These are phyloP conservation scores for Exophiala xenobiotica DNA, from an alignment of 2,329 filamentous ascomycete species.

Conservation along the genomic window DNA sequence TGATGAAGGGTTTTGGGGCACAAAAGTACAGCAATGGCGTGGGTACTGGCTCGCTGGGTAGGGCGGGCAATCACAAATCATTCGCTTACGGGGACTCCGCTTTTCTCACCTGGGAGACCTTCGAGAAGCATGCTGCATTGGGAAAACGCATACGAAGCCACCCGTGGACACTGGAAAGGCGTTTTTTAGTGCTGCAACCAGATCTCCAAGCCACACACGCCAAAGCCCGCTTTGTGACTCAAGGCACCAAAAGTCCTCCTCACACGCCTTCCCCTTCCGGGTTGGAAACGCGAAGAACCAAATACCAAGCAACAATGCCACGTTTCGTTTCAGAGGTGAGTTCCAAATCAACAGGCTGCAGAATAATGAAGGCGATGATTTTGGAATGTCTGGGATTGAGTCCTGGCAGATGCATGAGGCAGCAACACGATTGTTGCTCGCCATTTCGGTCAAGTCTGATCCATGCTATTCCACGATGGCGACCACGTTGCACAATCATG, in stretches of 20 bases:
- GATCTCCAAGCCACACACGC: constrained; percentile 3
- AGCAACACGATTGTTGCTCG: too few species aligned
- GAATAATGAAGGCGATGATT: too few species aligned
- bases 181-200: constrained; percentile 1
- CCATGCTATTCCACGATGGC: too few species aligned
- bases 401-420: too few species aligned
- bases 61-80: background rate
- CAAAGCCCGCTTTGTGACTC: constrained; percentile 1
- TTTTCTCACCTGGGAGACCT: background rate
- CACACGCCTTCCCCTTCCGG: background rate
- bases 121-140: constrained; percentile 17
- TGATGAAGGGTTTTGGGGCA: background rate
- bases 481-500: too few species aligned
- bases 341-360: background rate
- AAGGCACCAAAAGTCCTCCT: background rate
- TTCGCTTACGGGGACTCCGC: background rate
- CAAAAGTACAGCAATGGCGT: background rate
- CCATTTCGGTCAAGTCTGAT: too few species aligned
- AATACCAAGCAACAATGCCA: background rate
- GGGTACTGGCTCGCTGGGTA: too few species aligned
- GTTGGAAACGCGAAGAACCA: background rate
- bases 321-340: background rate
- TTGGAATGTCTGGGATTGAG: too few species aligned
- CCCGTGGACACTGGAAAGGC: background rate
- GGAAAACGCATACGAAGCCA: constrained; percentile 6